Evolutionary conservation across 1,284 basidiomycete species (phyloP).

Genomic region (Earliella scabrosa): DNA sequence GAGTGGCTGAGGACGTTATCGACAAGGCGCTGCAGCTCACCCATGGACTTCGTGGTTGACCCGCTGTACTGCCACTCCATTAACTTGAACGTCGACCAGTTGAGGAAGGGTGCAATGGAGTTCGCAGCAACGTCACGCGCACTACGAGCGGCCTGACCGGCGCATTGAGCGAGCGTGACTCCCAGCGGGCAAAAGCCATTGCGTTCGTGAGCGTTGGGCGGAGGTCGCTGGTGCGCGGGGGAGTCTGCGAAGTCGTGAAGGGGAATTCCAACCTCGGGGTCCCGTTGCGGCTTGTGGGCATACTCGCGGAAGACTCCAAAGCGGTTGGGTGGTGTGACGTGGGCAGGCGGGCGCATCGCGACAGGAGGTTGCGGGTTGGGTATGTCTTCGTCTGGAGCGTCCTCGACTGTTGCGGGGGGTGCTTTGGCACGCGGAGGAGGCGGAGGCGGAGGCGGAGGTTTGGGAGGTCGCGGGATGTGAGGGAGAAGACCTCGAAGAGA

Average conservation of each 20-base stretch:
- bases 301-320: slow-evolving; percentile 16
- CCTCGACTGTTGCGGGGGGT: not conserved
- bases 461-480: slow-evolving; percentile 3
- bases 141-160: not conserved
- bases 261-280: slow-evolving; percentile 6
- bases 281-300: not conserved
- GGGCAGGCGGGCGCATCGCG: not conserved
- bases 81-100: slow-evolving; percentile 27
- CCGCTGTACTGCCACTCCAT: slow-evolving; percentile 37
- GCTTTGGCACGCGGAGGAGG: not conserved
- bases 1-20: slow-evolving; percentile 32
- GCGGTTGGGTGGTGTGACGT: not conserved
- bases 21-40: slow-evolving; percentile 34
- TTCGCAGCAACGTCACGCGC: not conserved
- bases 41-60: slow-evolving; percentile 29
- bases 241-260: slow-evolving; percentile 3
- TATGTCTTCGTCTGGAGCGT: not conserved
- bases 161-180: not conserved
- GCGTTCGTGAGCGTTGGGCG: not conserved
- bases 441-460: not conserved
- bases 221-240: not conserved
- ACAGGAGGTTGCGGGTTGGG: not conserved
- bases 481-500: slow-evolving; percentile 5
- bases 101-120: slow-evolving; percentile 34
- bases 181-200: slow-evolving; percentile 4